Conservation (phyloP, 2,329 filamentous ascomycete genomes). For the Stachybotrys chartarum region DNA sequence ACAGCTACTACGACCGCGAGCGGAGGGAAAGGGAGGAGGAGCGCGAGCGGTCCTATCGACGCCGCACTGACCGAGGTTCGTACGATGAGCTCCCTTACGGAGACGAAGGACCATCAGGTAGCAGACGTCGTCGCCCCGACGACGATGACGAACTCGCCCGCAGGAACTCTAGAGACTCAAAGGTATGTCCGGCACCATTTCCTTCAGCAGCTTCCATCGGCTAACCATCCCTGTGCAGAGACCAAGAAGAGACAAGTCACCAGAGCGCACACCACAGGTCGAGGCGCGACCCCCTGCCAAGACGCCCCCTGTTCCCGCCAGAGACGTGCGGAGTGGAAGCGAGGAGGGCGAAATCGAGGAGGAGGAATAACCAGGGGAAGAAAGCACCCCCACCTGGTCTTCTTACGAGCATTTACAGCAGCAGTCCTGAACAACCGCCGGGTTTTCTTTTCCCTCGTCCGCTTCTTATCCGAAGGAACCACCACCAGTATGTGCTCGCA, state of each 20-base stretch:
- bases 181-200: constrained; percentile 37
- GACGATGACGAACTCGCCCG: constrained; percentile 65
- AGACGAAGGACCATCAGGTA: constrained; percentile 57
- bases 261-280: constrained; percentile 54
- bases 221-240: constrained; percentile 30
- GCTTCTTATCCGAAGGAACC: neutral
- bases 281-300: constrained; percentile 51
- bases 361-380: constrained; percentile 34
- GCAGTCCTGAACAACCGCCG: no score
- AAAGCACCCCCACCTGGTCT: no score
- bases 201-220: no score
- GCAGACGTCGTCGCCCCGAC: constrained; percentile 71
- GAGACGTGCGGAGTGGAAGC: constrained; percentile 64
- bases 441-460: no score
- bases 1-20: constrained; percentile 75
- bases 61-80: constrained; percentile 66
- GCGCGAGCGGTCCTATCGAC: constrained; percentile 79
- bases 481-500: constrained; percentile 19
- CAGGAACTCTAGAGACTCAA: constrained; percentile 59
- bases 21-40: constrained; percentile 84
- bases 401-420: no score
- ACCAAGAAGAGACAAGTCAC: constrained; percentile 48
- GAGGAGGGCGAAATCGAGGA: constrained; percentile 99
- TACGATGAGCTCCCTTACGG: constrained; percentile 90
- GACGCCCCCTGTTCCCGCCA: constrained; percentile 37